These are phyloP conservation scores for Coemansia sp. DNA, from an alignment of 371 early-diverging fungal genomes.

Conservation along the genomic window DNA sequence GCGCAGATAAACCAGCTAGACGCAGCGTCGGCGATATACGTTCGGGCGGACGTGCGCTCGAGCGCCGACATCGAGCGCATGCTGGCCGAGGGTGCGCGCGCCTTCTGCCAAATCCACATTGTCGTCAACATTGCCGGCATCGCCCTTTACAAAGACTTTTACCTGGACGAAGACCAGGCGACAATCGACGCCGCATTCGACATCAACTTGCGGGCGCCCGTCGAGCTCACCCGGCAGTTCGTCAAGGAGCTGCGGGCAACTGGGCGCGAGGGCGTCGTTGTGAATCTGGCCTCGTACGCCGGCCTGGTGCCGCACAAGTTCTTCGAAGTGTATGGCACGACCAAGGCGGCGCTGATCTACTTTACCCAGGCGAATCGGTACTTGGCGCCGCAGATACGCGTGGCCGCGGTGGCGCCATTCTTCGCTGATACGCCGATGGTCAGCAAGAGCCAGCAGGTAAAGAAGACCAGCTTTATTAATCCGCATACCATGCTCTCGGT, in stretches of 20 bases:
- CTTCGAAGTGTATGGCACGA: slow-evolving; percentile 34
- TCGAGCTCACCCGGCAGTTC: slow-evolving; percentile 34
- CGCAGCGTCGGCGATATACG: slow-evolving; percentile 11
- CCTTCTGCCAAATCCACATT: slow-evolving; percentile 22
- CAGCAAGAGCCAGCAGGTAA: neutral
- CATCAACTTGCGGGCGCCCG: slow-evolving; percentile 33
- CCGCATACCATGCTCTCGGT: slow-evolving; percentile 12
- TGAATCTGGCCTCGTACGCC: slow-evolving; percentile 28
- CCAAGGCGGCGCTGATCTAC: slow-evolving; percentile 34
- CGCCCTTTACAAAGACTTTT: slow-evolving; percentile 20
- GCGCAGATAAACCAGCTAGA: neutral
- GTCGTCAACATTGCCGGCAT: slow-evolving; percentile 41
- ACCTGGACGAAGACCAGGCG: slow-evolving; percentile 11
- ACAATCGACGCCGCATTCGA: slow-evolving; percentile 11
- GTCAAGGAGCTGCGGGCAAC: slow-evolving; percentile 11
- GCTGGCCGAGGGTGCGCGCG: slow-evolving; percentile 11
- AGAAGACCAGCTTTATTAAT: slow-evolving; percentile 6
- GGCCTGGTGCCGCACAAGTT: slow-evolving; percentile 6
- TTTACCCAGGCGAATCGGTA: slow-evolving; percentile 28
- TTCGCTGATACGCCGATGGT: slow-evolving; percentile 37
- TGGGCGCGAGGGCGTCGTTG: slow-evolving; percentile 22
- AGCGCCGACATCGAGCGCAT: slow-evolving; percentile 16
- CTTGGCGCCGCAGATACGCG: slow-evolving; percentile 34
- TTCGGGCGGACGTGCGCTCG: slow-evolving; percentile 21
- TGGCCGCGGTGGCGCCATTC: slow-evolving; percentile 34